phyloP scores from a whole-genome alignment of 2,329 filamentous ascomycete genomes.

The Calonectria naviculata region DNA sequence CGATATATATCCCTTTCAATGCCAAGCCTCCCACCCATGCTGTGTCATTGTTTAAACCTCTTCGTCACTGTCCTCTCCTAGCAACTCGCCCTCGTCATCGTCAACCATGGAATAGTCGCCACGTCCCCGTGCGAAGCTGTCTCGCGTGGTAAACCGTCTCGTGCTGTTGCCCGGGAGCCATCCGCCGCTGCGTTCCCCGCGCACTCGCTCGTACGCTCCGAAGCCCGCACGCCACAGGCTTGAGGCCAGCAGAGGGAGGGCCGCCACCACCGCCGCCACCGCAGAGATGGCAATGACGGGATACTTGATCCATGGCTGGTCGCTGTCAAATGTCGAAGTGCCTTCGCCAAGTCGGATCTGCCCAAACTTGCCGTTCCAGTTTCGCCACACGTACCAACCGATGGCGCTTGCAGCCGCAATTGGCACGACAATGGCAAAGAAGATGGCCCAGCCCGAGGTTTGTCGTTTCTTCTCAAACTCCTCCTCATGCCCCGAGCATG shows the following conservation, averaged over 20 bases:
- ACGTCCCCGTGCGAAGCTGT: conserved; percentile 86
- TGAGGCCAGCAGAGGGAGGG: conserved; percentile 76
- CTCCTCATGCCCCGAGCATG: conserved; percentile 83
- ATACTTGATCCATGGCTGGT: conserved; percentile 83
- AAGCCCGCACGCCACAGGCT: conserved; percentile 77
- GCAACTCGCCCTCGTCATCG: conserved; percentile 91
- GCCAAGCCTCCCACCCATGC: conserved; percentile 4
- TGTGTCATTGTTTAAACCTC: conserved; percentile 69
- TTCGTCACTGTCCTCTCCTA: conserved; percentile 94
- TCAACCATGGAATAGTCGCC: conserved; percentile 92
- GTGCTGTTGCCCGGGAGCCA: conserved; percentile 64
- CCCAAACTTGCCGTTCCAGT: conserved; percentile 92
- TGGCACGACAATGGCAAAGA: conserved; percentile 86
- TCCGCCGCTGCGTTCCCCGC: conserved; percentile 60
- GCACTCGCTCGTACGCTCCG: conserved; percentile 62
- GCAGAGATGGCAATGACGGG: conserved; percentile 81
- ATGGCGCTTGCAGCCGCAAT: conserved; percentile 75
- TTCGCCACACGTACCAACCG: conserved; percentile 87
- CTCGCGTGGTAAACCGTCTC: conserved; percentile 85
- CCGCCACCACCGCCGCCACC: conserved; percentile 66
- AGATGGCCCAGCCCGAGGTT: conserved; percentile 78
- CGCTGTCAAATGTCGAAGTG: conserved; percentile 67
- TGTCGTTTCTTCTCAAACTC: conserved; percentile 81
- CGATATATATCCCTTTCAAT: conserved; percentile 6
- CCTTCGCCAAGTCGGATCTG: conserved; percentile 89